A percentile compares a stretch with the other conserved stretches of the same genome.
Conservation (phyloP, 2,329 filamentous ascomycete genomes). For the Ceratocystis cacaofunesta region DNA sequence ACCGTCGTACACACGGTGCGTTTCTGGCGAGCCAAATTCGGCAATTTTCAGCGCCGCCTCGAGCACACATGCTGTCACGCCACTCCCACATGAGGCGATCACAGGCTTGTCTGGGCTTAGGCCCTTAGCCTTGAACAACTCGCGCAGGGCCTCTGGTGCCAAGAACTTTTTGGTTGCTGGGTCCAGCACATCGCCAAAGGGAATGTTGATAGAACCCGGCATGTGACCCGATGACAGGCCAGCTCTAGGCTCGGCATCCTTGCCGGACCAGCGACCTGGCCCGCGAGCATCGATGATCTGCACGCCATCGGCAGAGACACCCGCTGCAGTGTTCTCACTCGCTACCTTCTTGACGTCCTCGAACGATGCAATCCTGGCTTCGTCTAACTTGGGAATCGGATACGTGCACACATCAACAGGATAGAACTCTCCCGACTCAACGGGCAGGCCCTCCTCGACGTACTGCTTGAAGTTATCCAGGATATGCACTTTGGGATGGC, state of each 20-base stretch:
- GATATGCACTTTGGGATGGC: constrained; percentile 74
- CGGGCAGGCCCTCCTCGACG: constrained; percentile 69
- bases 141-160: constrained; percentile 53
- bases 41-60: constrained; percentile 75
- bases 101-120: constrained; percentile 68
- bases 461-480: constrained; percentile 95
- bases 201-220: constrained; percentile 71
- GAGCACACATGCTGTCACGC: constrained; percentile 81
- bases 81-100: constrained; percentile 80
- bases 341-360: constrained; percentile 70
- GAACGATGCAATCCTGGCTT: constrained; percentile 58
- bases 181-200: constrained; percentile 67
- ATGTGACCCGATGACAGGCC: constrained; percentile 84
- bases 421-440: constrained; percentile 63
- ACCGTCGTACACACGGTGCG: constrained; percentile 75
- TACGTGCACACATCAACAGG: constrained; percentile 50
- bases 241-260: constrained; percentile 70
- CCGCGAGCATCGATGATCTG: constrained; percentile 84
- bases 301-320: constrained; percentile 61
- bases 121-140: constrained; percentile 65
- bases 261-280: constrained; percentile 64
- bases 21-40: constrained; percentile 51
- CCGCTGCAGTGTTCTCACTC: constrained; percentile 64
- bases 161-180: constrained; percentile 68
- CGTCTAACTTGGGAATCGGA: constrained; percentile 45